Base-by-base conservation (phyloP, 140 eudicot species). In the Anethum foeniculum region DNA sequence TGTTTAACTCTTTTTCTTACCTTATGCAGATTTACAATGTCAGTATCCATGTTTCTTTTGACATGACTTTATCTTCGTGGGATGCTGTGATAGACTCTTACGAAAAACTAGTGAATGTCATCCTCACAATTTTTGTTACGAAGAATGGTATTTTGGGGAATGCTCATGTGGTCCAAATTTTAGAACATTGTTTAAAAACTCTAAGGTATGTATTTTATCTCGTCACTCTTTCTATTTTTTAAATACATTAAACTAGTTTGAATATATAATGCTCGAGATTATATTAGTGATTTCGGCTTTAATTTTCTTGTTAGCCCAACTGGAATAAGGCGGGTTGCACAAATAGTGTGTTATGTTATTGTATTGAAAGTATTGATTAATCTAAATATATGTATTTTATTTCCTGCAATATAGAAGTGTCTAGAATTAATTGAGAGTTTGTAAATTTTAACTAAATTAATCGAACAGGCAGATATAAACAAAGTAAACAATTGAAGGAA, bases 11-110 rank as follows among this genome's bases (percentile, higher is more conserved):
- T 65, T 84, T 76, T 18, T 69, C 83, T 77, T 23, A 27, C 28
- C 32, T 47, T 28, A 36, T 83, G 78, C 88, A 95, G 99, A 84
- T 96, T 80, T 86, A 84, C 56, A 76, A 71, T 80, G 86, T 88
- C 83, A 81, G 82, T 80, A 83, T 48, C 76, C 82, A 68, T 78
- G 84, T 87, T 76, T 80, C 88, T 60, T 84, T 90, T 81, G 85
- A 87, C 76, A 71, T 87, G 85, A 93, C 83, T 85, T 84, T 93
- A 34, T 73, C 89, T 39, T 86, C 89, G 60, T 93, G 92, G 98
- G 80, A 86, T 85, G 88, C 87, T 80, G 77, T 88, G 84, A 90
- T 91, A 76, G 88, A 86, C 76, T 88, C 86, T 38, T 92, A 87
- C 25, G 88, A 86, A 80, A 82, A 80, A 82, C 82, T 91, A 83